A percentile compares a stretch with the other conserved stretches of the same genome.
phyloP scores from a whole-genome alignment of 1,284 basidiomycete genomes.

The Thecaphora frezii region DNA sequence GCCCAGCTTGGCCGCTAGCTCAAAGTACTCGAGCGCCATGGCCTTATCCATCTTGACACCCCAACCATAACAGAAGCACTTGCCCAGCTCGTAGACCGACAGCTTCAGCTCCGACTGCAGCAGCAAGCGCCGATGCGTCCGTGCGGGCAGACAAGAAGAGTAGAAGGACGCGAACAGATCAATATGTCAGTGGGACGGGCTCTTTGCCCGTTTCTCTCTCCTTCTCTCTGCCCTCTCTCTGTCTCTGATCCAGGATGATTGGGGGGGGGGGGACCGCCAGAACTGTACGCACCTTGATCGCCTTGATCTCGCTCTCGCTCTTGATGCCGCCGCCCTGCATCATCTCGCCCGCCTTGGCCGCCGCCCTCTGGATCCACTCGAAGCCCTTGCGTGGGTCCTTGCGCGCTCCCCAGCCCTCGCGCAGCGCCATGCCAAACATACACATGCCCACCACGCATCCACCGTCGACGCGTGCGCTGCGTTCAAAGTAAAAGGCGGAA shows the following conservation, averaged over 20 bases:
- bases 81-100: conserved; percentile 86
- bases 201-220: too few relatives aligned
- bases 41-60: conserved; percentile 74
- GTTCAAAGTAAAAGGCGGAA: conserved; percentile 77
- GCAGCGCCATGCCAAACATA: conserved; percentile 84
- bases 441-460: conserved; percentile 87
- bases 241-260: too few relatives aligned
- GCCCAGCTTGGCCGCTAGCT: conserved; percentile 77
- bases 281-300: conserved; percentile 59
- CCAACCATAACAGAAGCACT: conserved; percentile 90
- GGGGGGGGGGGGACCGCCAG: background rate
- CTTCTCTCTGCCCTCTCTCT: too few relatives aligned
- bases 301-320: conserved; percentile 58
- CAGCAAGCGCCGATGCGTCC: background rate
- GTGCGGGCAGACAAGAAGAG: background rate
- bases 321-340: conserved; percentile 66
- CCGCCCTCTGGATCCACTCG: conserved; percentile 78
- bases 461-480: conserved; percentile 72
- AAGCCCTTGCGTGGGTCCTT: conserved; percentile 71
- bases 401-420: conserved; percentile 83
- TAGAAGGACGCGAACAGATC: background rate
- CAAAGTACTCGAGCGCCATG: conserved; percentile 73
- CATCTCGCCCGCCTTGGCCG: conserved; percentile 77
- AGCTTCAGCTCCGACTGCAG: conserved; percentile 74
- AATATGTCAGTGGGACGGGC: too few relatives aligned